phyloP scores from a whole-genome alignment of 1,284 basidiomycete genomes.

The Apiotrichum mycotoxinovorans region DNA sequence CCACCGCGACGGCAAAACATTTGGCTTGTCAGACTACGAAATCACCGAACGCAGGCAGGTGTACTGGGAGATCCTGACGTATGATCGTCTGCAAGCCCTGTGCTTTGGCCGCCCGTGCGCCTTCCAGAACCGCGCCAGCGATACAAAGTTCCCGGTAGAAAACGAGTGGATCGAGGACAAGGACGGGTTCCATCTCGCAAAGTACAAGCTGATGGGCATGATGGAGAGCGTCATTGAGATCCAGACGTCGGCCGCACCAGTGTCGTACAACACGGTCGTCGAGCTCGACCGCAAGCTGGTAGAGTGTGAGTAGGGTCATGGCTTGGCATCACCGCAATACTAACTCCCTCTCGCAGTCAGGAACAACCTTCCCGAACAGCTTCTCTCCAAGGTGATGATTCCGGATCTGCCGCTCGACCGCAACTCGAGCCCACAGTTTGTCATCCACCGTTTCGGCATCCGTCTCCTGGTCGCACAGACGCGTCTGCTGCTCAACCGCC shows the following conservation, averaged over 20 bases:
- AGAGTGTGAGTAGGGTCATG: conserved; percentile 35
- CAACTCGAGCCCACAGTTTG: conserved; percentile 40
- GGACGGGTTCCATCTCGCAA: conserved; percentile 40
- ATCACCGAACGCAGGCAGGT: conserved; percentile 43
- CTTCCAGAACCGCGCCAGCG: conserved; percentile 33
- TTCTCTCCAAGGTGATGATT: conserved; percentile 38
- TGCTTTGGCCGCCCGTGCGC: conserved; percentile 47
- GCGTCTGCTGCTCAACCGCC: conserved; percentile 45
- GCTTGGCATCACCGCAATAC: neutral
- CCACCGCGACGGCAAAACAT: conserved; percentile 45
- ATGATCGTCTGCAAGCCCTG: conserved; percentile 46
- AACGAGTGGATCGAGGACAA: conserved; percentile 27
- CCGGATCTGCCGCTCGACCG: conserved; percentile 38
- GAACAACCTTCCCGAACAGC: conserved; percentile 33
- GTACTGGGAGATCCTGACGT: conserved; percentile 48
- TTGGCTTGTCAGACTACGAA: conserved; percentile 42
- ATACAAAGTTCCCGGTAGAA: conserved; percentile 39
- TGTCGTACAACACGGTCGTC: conserved; percentile 31
- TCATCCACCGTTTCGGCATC: conserved; percentile 47
- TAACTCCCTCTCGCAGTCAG: conserved; percentile 30
- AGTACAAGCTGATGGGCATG: conserved; percentile 40
- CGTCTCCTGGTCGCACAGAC: conserved; percentile 43
- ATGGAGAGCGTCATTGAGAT: conserved; percentile 48
- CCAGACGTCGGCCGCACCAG: conserved; percentile 42
- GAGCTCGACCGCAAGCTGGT: conserved; percentile 42